A percentile compares a stretch with the other conserved stretches of the same genome.
phyloP scores from a whole-genome alignment of 495 filamentous ascomycete genomes.

The Penicillium malachiteum region DNA sequence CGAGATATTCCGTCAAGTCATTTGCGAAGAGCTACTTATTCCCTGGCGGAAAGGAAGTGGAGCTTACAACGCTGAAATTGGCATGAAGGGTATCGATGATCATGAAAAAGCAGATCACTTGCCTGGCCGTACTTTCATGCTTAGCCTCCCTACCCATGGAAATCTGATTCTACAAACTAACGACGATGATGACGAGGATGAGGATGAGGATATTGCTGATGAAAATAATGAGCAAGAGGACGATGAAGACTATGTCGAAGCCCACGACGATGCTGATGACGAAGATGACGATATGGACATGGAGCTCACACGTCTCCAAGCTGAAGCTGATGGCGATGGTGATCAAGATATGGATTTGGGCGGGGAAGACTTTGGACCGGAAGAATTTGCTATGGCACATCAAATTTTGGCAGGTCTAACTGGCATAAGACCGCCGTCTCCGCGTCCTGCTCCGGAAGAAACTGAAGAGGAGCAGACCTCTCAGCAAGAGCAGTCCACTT shows the following conservation, averaged over 20 bases:
- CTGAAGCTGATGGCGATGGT: conserved; percentile 24
- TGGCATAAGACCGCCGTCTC: conserved; percentile 10
- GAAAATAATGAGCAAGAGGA: conserved; percentile 47
- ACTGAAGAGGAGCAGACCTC: conserved; percentile 57
- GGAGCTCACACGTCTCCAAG: conserved; percentile 13
- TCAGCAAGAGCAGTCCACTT: conserved; percentile 36
- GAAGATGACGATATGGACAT: conserved; percentile 50
- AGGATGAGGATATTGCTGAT: conserved; percentile 48
- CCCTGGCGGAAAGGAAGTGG: conserved; percentile 83
- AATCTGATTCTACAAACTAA: conserved; percentile 41
- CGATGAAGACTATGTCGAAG: conserved; percentile 44
- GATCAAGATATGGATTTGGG: conserved; percentile 49
- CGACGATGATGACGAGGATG: conserved; percentile 53
- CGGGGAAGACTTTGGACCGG: conserved; percentile 27
- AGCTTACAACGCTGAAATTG: conserved; percentile 80
- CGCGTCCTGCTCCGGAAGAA: conserved; percentile 9
- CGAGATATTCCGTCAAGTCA: conserved; percentile 71
- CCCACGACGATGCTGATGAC: conserved; percentile 40
- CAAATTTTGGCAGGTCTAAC: conserved; percentile 54
- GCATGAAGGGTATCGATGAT: conserved; percentile 85
- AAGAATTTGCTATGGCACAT: conserved; percentile 66
- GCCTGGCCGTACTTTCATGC: conserved; percentile 36
- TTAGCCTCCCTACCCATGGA: conserved; percentile 40
- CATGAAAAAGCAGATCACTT: conserved; percentile 58
- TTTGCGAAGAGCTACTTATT: conserved; percentile 88